phyloP scores from a whole-genome alignment of 1,284 basidiomycete genomes.

The Austroboletus novae-zelandiae region DNA sequence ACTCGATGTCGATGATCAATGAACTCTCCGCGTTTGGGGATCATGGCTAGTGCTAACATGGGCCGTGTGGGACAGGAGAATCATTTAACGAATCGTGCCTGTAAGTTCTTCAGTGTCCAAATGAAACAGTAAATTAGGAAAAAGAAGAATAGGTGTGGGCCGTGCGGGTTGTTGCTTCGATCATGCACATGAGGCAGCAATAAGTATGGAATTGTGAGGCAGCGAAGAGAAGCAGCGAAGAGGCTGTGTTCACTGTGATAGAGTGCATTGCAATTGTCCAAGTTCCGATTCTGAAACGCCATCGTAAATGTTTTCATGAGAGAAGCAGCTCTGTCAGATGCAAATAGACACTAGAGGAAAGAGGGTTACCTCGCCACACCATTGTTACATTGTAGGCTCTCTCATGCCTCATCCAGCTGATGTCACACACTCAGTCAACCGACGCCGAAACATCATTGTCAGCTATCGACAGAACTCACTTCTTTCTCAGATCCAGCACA shows the following conservation, averaged over 20 bases:
- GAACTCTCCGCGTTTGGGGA: slow-evolving; percentile 9
- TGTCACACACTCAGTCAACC: too few species aligned
- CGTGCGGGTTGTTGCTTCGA: slow-evolving; percentile 6
- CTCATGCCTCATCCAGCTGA: too few species aligned
- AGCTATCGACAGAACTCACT: too few species aligned
- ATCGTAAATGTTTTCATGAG: not conserved
- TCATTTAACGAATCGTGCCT: slow-evolving; percentile 21
- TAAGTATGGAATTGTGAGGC: slow-evolving; percentile 4
- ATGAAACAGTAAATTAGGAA: slow-evolving; percentile 2
- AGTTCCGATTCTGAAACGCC: slow-evolving; percentile 3
- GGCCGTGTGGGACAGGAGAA: slow-evolving; percentile 16
- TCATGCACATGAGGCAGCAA: slow-evolving; percentile 17
- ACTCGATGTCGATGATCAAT: slow-evolving; percentile 4
- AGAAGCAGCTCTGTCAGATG: not conserved
- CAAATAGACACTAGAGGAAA: too few species aligned
- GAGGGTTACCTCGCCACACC: too few species aligned
- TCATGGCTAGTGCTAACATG: not conserved
- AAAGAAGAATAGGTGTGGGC: slow-evolving; percentile 6
- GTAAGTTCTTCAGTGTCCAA: slow-evolving; percentile 9
- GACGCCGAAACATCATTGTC: too few species aligned
- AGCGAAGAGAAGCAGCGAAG: slow-evolving; percentile 3
- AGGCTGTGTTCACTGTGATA: slow-evolving; percentile 13
- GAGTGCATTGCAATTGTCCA: not conserved
- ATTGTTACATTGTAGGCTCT: too few species aligned
- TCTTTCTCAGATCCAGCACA: too few species aligned